These are phyloP conservation scores for Ustilago nuda DNA, from an alignment of 1,284 basidiomycete species.

Conservation along the genomic window DNA sequence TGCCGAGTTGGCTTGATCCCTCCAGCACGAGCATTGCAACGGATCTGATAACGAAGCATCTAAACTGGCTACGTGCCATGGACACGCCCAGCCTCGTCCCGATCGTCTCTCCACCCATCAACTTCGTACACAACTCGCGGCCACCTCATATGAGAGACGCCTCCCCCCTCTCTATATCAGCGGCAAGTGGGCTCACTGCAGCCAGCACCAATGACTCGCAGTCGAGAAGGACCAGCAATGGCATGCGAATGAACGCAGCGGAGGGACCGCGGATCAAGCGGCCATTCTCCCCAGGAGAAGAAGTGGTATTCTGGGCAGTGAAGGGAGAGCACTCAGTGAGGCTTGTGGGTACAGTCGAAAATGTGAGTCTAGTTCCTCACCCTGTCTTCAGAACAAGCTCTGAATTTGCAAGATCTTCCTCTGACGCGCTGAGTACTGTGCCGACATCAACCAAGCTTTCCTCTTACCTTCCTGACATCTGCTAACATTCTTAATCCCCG, in stretches of 20 bases:
- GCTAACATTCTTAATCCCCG: background rate
- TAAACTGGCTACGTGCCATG: conserved; percentile 25
- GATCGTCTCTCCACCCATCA: background rate
- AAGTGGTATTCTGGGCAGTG: conserved; percentile 47
- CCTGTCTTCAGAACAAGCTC: background rate
- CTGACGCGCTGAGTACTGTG: background rate
- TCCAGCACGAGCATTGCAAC: background rate
- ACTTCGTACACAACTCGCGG: background rate
- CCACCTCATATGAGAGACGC: background rate
- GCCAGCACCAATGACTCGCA: background rate
- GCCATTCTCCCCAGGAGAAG: conserved; percentile 27
- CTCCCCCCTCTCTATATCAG: background rate
- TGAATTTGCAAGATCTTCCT: too few species aligned
- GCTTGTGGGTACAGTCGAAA: conserved; percentile 31
- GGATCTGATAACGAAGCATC: conserved; percentile 25
- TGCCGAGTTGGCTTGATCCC: background rate
- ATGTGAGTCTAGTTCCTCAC: conserved; percentile 19
- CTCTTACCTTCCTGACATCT: background rate
- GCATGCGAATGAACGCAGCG: too few species aligned
- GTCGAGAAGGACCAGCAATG: background rate
- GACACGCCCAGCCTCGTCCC: background rate
- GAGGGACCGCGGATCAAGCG: background rate
- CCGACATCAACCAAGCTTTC: too few species aligned
- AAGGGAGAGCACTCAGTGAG: conserved; percentile 35
- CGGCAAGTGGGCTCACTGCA: background rate